These are phyloP conservation scores for Udeniomyces megalosporus DNA, from an alignment of 768 basidiomycete species.

Conservation along the genomic window DNA sequence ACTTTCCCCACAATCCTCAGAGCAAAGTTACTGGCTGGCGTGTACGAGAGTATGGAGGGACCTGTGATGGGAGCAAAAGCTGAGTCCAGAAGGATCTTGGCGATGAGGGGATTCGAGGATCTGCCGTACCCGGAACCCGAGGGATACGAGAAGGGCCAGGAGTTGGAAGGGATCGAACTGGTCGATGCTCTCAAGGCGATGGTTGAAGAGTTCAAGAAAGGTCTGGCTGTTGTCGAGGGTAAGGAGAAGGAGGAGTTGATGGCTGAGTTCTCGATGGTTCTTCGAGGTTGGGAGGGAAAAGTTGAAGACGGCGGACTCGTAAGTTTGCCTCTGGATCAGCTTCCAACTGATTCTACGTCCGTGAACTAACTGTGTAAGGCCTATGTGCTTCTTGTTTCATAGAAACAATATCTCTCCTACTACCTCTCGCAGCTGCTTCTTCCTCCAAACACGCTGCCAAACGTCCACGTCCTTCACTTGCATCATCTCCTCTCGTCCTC, in stretches of 20 bases:
- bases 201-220: slow-evolving; percentile 9
- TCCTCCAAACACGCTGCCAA: slow-evolving; percentile 8
- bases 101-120: slow-evolving; percentile 25
- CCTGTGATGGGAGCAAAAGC: slow-evolving; percentile 5
- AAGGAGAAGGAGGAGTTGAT: slow-evolving; percentile 2
- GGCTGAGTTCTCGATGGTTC: not conserved
- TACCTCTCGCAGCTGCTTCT: slow-evolving; percentile 4
- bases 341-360: too few species aligned
- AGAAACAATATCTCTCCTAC: slow-evolving; percentile 4
- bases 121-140: slow-evolving; percentile 21
- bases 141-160: not conserved
- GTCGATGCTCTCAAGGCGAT: slow-evolving; percentile 8
- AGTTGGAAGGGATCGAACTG: not conserved
- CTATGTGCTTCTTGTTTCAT: too few species aligned
- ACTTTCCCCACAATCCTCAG: slow-evolving; percentile 28
- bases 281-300: not conserved
- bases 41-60: slow-evolving; percentile 22
- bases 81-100: slow-evolving; percentile 19
- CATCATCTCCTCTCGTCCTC: not conserved
- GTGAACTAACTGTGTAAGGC: too few species aligned
- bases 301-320: slow-evolving; percentile 10
- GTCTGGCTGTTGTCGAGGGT: not conserved
- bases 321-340: not conserved
- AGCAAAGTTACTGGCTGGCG: slow-evolving; percentile 18
- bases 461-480: slow-evolving; percentile 7